Evolutionary conservation across 164 flowering plant genomes (phyloP).

Genomic region (Chloranthus sessilifolius): DNA sequence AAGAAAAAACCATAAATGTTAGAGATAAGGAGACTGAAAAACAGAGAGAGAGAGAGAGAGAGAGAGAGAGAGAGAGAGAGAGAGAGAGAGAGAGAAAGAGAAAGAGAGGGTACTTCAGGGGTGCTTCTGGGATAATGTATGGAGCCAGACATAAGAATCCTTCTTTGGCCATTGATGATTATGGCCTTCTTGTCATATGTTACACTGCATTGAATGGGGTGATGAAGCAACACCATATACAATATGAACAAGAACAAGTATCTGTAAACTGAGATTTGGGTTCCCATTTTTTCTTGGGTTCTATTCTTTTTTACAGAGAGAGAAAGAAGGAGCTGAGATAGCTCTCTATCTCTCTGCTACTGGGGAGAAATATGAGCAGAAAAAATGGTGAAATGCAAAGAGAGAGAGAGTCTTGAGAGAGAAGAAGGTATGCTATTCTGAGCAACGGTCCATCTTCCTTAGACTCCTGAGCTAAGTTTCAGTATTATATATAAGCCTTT

Average conservation of each 20-base stretch:
- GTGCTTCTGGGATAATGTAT: conserved; percentile 21
- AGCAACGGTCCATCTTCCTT: too few relatives aligned
- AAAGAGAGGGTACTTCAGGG: conserved; percentile 10
- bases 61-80: not conserved
- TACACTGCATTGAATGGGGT: conserved; percentile 9
- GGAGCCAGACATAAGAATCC: conserved; percentile 21
- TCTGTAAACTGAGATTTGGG: not conserved
- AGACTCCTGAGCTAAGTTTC: too few relatives aligned
- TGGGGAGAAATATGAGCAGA: not conserved
- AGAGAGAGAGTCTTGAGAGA: too few relatives aligned
- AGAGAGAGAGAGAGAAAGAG: conserved; percentile 1
- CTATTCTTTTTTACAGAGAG: not conserved
- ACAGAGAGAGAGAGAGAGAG: conserved; percentile 7
- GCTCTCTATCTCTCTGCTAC: too few relatives aligned
- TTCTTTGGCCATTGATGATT: conserved; percentile 18
- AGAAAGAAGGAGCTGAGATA: not conserved
- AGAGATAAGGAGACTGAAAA: not conserved
- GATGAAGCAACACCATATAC: conserved; percentile 5
- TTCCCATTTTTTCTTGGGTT: not conserved
- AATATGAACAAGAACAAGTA: not conserved
- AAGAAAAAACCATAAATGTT: not conserved
- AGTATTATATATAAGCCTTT: too few relatives aligned
- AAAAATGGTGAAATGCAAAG: not conserved
- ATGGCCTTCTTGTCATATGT: conserved; percentile 17
- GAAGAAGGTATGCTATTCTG: too few relatives aligned